A percentile compares a stretch with the other conserved stretches of the same genome.
Evolutionary conservation across 2,329 filamentous ascomycete genomes (phyloP).

Genomic region (Stachybotrys echinatus): DNA sequence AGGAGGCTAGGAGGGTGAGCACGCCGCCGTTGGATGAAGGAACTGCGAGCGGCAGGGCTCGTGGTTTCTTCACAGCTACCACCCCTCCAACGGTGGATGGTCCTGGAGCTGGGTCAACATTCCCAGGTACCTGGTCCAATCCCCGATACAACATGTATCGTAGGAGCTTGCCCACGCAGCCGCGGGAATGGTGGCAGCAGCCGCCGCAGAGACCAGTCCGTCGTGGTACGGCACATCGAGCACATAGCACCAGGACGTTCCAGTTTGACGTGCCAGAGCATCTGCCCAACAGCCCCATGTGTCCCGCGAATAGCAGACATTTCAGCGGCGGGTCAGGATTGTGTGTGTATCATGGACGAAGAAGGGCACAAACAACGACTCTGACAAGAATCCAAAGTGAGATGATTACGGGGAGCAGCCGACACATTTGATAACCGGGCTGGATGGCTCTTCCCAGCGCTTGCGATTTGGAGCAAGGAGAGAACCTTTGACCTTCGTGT

Average conservation of each 20-base stretch:
- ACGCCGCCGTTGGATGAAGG: slow-evolving; percentile 40
- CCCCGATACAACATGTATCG: slow-evolving; percentile 14
- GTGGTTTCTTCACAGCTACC: slow-evolving; percentile 39
- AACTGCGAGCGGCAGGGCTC: slow-evolving; percentile 27
- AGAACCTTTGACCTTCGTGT: no score
- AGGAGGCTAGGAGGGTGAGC: slow-evolving; percentile 45
- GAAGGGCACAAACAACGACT: slow-evolving; percentile 11
- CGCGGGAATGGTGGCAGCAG: slow-evolving; percentile 31
- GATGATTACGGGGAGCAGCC: background rate
- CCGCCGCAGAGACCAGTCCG: slow-evolving; percentile 12
- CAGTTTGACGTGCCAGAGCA: slow-evolving; percentile 47
- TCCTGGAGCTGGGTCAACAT: background rate
- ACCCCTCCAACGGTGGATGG: slow-evolving; percentile 17
- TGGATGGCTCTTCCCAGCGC: no score
- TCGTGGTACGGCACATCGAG: slow-evolving; percentile 10
- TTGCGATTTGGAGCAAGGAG: no score
- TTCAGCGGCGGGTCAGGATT: slow-evolving; percentile 38
- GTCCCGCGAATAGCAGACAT: slow-evolving; percentile 41
- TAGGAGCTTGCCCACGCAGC: slow-evolving; percentile 13
- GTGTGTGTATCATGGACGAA: slow-evolving; percentile 45
- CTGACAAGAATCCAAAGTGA: slow-evolving; percentile 6
- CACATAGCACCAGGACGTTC: slow-evolving; percentile 23
- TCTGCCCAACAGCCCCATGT: slow-evolving; percentile 45
- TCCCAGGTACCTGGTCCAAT: slow-evolving; percentile 4
- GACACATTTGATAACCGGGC: no score